Evolutionary conservation across 2,329 filamentous ascomycete genomes (phyloP).

Genomic region (Colletotrichum gigasporum): DNA sequence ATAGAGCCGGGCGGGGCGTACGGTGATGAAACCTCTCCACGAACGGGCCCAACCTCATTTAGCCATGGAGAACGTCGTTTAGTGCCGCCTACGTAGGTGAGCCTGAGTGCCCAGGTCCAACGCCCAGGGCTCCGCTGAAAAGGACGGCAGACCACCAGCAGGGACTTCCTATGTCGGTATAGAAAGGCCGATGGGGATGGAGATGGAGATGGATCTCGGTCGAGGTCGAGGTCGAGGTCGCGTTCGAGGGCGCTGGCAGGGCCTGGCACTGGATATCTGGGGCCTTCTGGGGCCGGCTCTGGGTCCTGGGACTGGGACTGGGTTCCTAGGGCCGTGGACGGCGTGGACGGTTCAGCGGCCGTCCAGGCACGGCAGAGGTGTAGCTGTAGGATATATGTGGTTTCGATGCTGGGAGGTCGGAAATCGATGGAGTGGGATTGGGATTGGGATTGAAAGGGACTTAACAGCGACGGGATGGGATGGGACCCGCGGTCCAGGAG

Average conservation of each 20-base stretch:
- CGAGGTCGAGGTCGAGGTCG: background rate
- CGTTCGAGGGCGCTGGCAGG: no score
- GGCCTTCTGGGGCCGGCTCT: background rate
- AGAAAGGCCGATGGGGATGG: background rate
- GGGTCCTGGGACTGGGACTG: background rate
- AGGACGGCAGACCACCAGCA: conserved; percentile 34
- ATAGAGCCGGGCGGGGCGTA: conserved; percentile 51
- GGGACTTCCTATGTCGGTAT: background rate
- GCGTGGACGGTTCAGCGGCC: background rate
- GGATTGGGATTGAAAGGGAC: background rate
- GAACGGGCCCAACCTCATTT: conserved; percentile 56
- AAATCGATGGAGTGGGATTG: background rate
- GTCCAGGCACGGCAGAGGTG: conserved; percentile 2
- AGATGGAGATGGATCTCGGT: conserved; percentile 5
- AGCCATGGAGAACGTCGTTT: conserved; percentile 45
- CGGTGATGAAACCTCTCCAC: conserved; percentile 52
- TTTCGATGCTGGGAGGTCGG: background rate
- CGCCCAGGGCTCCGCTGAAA: no score
- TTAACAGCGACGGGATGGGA: background rate
- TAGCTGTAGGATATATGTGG: background rate
- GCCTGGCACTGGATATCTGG: background rate
- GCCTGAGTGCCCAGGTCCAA: conserved; percentile 32
- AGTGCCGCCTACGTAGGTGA: background rate
- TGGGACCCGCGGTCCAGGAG: conserved; percentile 5
- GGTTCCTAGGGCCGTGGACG: background rate